Evolutionary conservation across 75 land plant genomes (phyloP).

Genomic region (Selaginella tamariscina): DNA sequence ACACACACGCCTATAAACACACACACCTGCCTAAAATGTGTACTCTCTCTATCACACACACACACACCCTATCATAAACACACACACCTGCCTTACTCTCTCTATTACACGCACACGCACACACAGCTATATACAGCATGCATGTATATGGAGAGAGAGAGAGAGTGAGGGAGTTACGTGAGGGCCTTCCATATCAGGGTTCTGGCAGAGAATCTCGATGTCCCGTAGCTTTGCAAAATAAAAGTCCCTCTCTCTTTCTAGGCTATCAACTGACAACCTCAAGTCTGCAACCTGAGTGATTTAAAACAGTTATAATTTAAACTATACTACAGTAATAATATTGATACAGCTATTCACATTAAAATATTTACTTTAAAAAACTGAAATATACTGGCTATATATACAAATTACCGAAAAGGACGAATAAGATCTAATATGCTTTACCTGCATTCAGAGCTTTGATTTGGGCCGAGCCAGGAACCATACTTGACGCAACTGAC

Average conservation of each 20-base stretch:
- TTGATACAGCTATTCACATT: no score
- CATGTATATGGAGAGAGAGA: no score
- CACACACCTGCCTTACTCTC: background rate
- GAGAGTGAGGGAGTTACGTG: no score
- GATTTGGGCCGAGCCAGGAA: background rate
- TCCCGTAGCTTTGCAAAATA: constrained; percentile 77
- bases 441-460: background rate
- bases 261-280: constrained; percentile 50
- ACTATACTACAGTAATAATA: background rate
- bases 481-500: background rate
- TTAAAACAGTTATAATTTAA: background rate
- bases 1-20: no score
- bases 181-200: constrained; percentile 36
- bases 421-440: no score
- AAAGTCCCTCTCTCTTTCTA: constrained; percentile 92
- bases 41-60: no score
- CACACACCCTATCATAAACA: no score
- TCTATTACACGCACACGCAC: background rate
- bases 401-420: no score
- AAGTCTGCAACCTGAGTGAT: constrained; percentile 44
- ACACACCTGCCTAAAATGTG: no score
- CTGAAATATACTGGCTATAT: no score
- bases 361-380: no score
- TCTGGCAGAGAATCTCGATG: constrained; percentile 78
- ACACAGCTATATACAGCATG: no score